phyloP scores from a whole-genome alignment of 2,329 filamentous ascomycete species.

The Cladophialophora psammophila region DNA sequence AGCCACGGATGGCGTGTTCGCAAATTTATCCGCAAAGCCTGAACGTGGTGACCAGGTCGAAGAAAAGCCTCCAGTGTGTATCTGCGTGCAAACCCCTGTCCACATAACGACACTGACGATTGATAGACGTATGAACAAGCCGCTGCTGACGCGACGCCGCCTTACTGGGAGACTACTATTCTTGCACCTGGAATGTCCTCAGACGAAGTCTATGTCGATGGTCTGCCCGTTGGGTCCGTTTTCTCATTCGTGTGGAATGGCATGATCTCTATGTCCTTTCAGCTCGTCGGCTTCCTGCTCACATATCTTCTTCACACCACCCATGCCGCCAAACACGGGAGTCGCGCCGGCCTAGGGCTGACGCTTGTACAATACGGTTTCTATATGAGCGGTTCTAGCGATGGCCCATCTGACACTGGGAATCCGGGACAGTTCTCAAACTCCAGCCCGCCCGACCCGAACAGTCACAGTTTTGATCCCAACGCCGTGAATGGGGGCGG shows the following conservation, averaged over 20 bases:
- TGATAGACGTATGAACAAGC: conserved; percentile 94
- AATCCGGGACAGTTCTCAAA: conserved; percentile 52
- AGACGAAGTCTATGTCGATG: conserved; percentile 96
- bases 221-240: conserved; percentile 87
- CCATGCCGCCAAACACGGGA: conserved; percentile 97
- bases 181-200: conserved; percentile 88
- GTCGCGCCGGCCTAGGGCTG: conserved; percentile 89
- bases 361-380: conserved; percentile 97
- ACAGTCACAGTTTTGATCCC: conserved; percentile 86
- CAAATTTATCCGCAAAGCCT: conserved; percentile 90
- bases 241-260: conserved; percentile 79
- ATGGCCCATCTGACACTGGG: conserved; percentile 59
- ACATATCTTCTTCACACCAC: conserved; percentile 98
- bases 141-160: conserved; percentile 91
- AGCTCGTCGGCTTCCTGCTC: conserved; percentile 94
- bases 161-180: conserved; percentile 99
- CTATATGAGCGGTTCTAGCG: conserved; percentile 77
- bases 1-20: conserved; percentile 93
- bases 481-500: conserved; percentile 60
- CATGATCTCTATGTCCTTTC: conserved; percentile 98
- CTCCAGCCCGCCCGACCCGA: conserved; percentile 81
- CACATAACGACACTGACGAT: conserved; percentile 45
- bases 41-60: conserved; percentile 82
- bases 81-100: neutral
- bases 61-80: conserved; percentile 87